Conservation (phyloP, 495 filamentous ascomycete genomes). For the Aspergillus heteromorphus region DNA sequence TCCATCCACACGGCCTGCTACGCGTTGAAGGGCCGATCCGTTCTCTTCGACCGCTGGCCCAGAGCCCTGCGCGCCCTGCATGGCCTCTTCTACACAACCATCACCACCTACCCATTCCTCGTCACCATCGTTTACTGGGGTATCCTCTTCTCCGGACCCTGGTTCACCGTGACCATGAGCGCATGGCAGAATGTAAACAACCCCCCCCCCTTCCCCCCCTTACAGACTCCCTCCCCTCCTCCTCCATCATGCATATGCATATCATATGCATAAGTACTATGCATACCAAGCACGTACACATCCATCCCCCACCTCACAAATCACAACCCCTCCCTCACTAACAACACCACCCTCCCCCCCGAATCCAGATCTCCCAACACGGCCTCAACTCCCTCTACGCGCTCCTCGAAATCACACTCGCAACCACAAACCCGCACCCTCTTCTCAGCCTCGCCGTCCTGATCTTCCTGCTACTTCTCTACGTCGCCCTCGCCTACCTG, state of each 20-base stretch:
- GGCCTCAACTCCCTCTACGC: constrained; percentile 67
- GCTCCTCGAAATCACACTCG: constrained; percentile 63
- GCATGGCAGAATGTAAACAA: constrained; percentile 65
- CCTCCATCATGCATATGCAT: too few species aligned
- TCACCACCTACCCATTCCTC: constrained; percentile 64
- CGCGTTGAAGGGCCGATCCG: constrained; percentile 45
- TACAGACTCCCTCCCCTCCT: too few species aligned
- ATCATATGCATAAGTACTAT: too few species aligned
- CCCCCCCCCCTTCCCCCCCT: neutral
- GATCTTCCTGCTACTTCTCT: constrained; percentile 54
- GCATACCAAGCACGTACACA: too few species aligned
- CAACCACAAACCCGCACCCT: constrained; percentile 52
- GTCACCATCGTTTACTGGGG: constrained; percentile 55
- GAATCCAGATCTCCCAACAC: constrained; percentile 59
- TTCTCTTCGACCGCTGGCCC: constrained; percentile 58
- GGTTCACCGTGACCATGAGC: constrained; percentile 46
- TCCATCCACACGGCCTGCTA: constrained; percentile 64
- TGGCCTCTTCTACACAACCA: constrained; percentile 57
- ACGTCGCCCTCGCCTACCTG: constrained; percentile 70
- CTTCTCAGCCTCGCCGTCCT: constrained; percentile 31
- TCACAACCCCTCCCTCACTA: neutral
- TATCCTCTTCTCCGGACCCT: constrained; percentile 36
- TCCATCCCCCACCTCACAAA: too few species aligned
- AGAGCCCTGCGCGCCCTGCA: constrained; percentile 60
- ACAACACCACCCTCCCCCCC: neutral